Evolutionary conservation across 305 asterid genomes (phyloP).

Genomic region (Rubia tinctorum): DNA sequence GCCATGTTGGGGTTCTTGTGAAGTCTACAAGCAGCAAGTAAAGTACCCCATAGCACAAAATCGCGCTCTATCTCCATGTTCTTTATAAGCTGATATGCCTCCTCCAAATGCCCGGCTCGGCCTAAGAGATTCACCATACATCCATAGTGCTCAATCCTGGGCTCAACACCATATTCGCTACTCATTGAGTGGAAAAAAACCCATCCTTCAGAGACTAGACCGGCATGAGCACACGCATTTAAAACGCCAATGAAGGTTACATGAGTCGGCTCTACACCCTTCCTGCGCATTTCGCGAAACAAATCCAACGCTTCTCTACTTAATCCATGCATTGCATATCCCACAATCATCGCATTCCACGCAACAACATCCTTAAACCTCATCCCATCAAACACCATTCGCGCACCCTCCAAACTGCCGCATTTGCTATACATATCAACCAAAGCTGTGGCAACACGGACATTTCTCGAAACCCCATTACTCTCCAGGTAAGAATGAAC

Average conservation of each 20-base stretch:
- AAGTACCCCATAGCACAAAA: constrained; percentile 32
- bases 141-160: constrained; percentile 38
- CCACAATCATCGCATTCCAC: constrained; percentile 37
- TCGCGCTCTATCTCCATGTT: constrained; percentile 29
- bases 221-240: constrained; percentile 36
- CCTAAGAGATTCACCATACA: constrained; percentile 42
- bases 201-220: constrained; percentile 34
- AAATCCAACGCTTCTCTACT: constrained; percentile 30
- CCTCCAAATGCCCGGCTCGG: constrained; percentile 31
- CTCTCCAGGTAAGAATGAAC: constrained; percentile 33
- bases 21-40: constrained; percentile 35
- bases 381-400: constrained; percentile 32
- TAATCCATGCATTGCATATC: constrained; percentile 35
- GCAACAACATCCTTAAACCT: constrained; percentile 30
- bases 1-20: constrained; percentile 24
- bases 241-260: constrained; percentile 34
- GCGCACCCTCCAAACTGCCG: constrained; percentile 37
- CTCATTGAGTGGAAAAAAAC: constrained; percentile 24
- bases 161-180: constrained; percentile 18
- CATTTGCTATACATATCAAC: constrained; percentile 41
- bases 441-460: constrained; percentile 34
- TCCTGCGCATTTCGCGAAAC: constrained; percentile 21
- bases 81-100: constrained; percentile 28
- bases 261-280: constrained; percentile 25
- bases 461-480: constrained; percentile 24